Evolutionary conservation across 305 asterid species (phyloP), one percentile per base, ranked within the genome.

Genomic region (Fraxinus paxiana): DNA sequence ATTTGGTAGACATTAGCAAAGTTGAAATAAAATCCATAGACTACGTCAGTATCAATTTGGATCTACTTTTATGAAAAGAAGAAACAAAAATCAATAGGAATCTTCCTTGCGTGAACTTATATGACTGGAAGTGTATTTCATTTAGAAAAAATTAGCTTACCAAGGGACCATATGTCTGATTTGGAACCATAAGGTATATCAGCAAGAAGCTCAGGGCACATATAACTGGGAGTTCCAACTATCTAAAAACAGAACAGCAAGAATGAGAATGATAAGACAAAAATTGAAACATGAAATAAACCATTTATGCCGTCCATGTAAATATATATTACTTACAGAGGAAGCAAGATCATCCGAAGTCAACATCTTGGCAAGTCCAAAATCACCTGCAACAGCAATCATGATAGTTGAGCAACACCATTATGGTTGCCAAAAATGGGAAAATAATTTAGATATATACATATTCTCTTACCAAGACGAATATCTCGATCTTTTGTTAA

Each of bases 131-230:
- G 81, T 28, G 70, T 73, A 69, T 6, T 70, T 70, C 43, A 2
- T 30, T 70, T 70, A 74, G 56, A 65, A 77, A 22, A 28, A 33
- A 35, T 48, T 79, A 59, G 80, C 87, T 87, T 91, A 95, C 99
- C 99, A 67, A 95, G 90, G 81, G 98, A 95, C 98, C 98, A 95
- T 73, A 95, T 90, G 80, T 94, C 98, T n/a, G 98, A 95, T 87
- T 95, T 95, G n/a, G 95, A 93, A 79, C 99, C 99, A 84, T 95
- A 95, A 30, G 99, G 98, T 82, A 94, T 91, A 87, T 92, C 99
- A 46, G 97, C 96, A 83, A 95, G 99, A 81, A 95, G 93, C 91
- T 95, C 99, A 79, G 99, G 99, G 85, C 98, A 95, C 97, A 95
- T 95, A 81, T 94, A 95, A 89, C 97, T 95, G 79, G 98, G 97